A percentile compares a stretch with the other conserved stretches of the same genome.
phyloP scores from a whole-genome alignment of 2,329 filamentous ascomycete species.

The Dactylellina haptotyla region DNA sequence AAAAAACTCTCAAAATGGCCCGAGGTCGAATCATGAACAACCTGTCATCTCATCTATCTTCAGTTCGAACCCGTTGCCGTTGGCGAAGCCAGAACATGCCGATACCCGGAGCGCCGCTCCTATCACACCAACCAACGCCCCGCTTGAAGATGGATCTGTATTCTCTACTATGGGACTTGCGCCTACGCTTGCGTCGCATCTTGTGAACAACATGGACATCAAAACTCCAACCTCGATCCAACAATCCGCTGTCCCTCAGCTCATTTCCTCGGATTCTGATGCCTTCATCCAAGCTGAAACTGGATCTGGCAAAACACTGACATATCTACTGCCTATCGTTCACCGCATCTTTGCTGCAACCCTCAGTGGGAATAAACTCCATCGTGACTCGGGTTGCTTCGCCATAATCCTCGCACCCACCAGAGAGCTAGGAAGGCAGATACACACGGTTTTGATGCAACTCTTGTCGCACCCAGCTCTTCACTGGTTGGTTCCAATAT shows the following conservation, averaged over 20 bases:
- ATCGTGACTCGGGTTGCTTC: slow-evolving; percentile 88
- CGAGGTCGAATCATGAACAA: slow-evolving; percentile 57
- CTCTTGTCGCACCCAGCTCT: slow-evolving; percentile 70
- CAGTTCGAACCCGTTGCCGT: slow-evolving; percentile 82
- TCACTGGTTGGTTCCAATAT: slow-evolving; percentile 92
- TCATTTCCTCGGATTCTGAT: slow-evolving; percentile 83
- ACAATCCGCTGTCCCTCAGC: slow-evolving; percentile 82
- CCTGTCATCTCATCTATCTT: slow-evolving; percentile 86
- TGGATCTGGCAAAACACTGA: slow-evolving; percentile 94
- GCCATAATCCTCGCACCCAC: slow-evolving; percentile 94
- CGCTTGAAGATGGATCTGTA: slow-evolving; percentile 81
- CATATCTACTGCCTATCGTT: slow-evolving; percentile 92
- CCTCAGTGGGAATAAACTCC: slow-evolving; percentile 67
- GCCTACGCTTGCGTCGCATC: slow-evolving; percentile 79
- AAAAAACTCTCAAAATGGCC: slow-evolving; percentile 55
- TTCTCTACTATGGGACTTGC: slow-evolving; percentile 89
- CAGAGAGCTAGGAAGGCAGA: slow-evolving; percentile 92
- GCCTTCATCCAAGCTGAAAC: slow-evolving; percentile 97
- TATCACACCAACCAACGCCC: slow-evolving; percentile 85
- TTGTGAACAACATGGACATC: slow-evolving; percentile 84
- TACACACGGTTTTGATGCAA: slow-evolving; percentile 76
- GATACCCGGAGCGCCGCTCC: slow-evolving; percentile 67
- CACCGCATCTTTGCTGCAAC: slow-evolving; percentile 76
- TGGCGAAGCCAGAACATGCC: slow-evolving; percentile 63
- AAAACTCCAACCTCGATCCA: slow-evolving; percentile 95